Percentiles rank a stretch among this genome's conserved stretches.
Evolutionary conservation across 2,329 filamentous ascomycete genomes (phyloP).

Genomic region (Colletotrichum gigasporum): DNA sequence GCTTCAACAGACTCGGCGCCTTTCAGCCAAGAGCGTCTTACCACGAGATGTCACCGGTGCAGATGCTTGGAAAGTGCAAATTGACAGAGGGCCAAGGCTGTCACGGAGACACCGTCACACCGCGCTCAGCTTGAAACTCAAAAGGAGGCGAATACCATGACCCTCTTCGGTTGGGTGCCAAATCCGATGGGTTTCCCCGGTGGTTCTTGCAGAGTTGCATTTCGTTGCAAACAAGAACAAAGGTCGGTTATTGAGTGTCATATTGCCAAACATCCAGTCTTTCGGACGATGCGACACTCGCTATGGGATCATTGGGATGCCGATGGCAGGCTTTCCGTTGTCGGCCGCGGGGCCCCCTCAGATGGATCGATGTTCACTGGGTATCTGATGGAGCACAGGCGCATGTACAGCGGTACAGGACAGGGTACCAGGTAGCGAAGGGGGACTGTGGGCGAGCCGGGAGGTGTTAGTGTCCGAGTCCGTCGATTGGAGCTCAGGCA

Average conservation of each 20-base stretch:
- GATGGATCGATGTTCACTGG: not conserved
- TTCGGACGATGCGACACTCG: constrained; percentile 5
- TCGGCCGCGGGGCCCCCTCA: not conserved
- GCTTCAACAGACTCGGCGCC: not conserved
- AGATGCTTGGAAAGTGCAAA: not conserved
- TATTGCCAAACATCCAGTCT: too few species aligned
- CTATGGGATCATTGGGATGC: not conserved
- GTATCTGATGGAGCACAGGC: not conserved
- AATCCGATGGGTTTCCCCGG: not conserved
- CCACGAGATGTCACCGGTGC: constrained; percentile 3
- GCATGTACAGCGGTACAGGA: not conserved
- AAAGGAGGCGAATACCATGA: not conserved
- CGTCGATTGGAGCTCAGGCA: constrained; percentile 11
- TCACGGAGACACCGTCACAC: not conserved
- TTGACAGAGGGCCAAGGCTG: constrained; percentile 2
- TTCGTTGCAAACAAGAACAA: not conserved
- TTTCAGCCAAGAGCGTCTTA: not conserved
- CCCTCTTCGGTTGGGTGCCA: not conserved
- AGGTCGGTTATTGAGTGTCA: not conserved
- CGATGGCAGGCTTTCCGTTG: not conserved
- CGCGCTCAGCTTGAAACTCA: not conserved
- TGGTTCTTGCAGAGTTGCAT: not conserved
- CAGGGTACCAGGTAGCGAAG: not conserved
- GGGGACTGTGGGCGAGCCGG: not conserved
- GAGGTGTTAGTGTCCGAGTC: constrained; percentile 18